A percentile compares a stretch with the other conserved stretches of the same genome.
Conservation (phyloP, 345 rosid genomes). For the Eucalyptus sp. region DNA sequence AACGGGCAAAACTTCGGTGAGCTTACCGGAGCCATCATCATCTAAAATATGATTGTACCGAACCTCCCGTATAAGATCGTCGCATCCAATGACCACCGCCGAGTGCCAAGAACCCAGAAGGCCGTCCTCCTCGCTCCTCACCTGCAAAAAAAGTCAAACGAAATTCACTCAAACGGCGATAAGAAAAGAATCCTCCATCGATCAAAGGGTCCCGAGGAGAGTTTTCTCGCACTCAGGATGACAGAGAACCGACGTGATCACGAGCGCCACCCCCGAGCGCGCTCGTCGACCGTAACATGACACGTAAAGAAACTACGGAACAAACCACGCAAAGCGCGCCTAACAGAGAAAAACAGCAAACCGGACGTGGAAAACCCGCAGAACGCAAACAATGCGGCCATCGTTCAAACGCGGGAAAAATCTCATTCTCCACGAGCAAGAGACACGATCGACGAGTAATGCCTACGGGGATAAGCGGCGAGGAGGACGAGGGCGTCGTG, state of each 20-base stretch:
- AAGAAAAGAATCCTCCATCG: neutral
- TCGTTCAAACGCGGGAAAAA: neutral
- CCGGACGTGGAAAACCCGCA: neutral
- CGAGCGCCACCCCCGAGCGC: neutral
- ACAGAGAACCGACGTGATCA: neutral
- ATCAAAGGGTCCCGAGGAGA: neutral
- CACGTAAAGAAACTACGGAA: neutral
- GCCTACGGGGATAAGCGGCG: neutral
- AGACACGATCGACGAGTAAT: neutral
- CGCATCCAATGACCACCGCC: slow-evolving; percentile 27
- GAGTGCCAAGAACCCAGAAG: slow-evolving; percentile 66
- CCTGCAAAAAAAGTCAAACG: slow-evolving; percentile 11
- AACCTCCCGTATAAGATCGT: slow-evolving; percentile 5
- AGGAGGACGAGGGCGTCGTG: neutral
- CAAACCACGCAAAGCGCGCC: neutral
- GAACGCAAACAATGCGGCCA: neutral
- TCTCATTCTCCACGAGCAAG: neutral
- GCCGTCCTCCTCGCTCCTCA: slow-evolving; percentile 62
- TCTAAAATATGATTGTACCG: slow-evolving; percentile 40
- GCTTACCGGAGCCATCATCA: slow-evolving; percentile 20
- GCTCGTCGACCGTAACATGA: neutral
- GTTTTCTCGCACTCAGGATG: neutral
- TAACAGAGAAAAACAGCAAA: neutral
- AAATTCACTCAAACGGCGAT: neutral
- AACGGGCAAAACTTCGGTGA: slow-evolving; percentile 27